Evolutionary conservation across 805 yeast genomes (phyloP).

Genomic region (Candida patagonica): DNA sequence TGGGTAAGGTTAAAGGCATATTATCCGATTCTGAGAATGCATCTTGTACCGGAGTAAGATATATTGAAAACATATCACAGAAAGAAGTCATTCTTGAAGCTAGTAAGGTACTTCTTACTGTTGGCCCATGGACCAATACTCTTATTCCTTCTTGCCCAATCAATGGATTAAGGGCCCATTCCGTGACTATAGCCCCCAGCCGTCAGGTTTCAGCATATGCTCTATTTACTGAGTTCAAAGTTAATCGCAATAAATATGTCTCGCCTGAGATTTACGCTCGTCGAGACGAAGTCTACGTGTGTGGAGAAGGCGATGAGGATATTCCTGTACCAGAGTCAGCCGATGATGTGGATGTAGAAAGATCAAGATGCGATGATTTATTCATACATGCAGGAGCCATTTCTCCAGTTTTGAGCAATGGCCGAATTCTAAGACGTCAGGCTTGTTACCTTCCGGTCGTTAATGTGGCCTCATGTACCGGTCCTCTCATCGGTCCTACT

Average conservation of each 20-base stretch:
- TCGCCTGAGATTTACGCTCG: constrained; percentile 94
- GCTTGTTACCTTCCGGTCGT: constrained; percentile 94
- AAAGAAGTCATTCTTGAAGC: constrained; percentile 35
- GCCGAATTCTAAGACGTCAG: constrained; percentile 72
- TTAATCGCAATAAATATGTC: constrained; percentile 46
- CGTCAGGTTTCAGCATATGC: constrained; percentile 86
- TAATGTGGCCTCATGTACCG: constrained; percentile 85
- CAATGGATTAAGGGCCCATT: constrained; percentile 88
- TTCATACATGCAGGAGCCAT: constrained; percentile 73
- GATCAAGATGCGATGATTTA: constrained; percentile 79
- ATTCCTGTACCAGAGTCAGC: constrained; percentile 91
- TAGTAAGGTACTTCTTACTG: constrained; percentile 72
- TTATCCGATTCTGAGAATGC: constrained; percentile 35
- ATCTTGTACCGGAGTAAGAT: constrained; percentile 49
- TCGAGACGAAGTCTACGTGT: constrained; percentile 89
- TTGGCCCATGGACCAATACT: constrained; percentile 96
- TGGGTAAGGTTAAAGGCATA: constrained; percentile 71
- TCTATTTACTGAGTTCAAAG: constrained; percentile 79
- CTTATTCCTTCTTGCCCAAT: constrained; percentile 90
- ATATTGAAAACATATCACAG: constrained; percentile 21
- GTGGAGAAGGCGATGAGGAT: constrained; percentile 93
- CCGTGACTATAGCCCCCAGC: constrained; percentile 66
- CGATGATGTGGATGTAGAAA: constrained; percentile 83
- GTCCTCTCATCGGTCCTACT: constrained; percentile 92
- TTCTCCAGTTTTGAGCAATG: constrained; percentile 58